These are phyloP conservation scores for Cucumis melo DNA, from an alignment of 306 rosid species.

Conservation along the genomic window DNA sequence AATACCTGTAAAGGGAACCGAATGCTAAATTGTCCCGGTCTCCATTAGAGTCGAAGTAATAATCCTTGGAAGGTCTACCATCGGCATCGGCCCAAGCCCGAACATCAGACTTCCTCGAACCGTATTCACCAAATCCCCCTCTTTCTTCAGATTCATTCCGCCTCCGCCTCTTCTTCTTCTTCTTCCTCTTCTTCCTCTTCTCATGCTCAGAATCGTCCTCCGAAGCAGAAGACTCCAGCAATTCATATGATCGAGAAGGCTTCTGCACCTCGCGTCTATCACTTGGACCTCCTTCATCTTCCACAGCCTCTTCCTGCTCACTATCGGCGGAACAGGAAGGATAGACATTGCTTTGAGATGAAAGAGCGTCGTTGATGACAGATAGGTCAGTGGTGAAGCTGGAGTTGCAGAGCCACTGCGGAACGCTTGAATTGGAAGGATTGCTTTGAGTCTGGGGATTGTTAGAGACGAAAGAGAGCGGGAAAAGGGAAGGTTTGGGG, in stretches of 20 bases:
- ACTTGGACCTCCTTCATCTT: constrained; percentile 8
- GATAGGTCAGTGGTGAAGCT: constrained; percentile 71
- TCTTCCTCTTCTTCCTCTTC: constrained; percentile 17
- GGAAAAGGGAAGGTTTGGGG: constrained; percentile 38
- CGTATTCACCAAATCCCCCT: constrained; percentile 25
- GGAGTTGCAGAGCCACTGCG: constrained; percentile 68
- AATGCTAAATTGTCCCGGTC: constrained; percentile 74
- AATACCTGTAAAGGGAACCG: constrained; percentile 61
- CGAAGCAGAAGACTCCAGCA: constrained; percentile 64
- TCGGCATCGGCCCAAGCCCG: constrained; percentile 66
- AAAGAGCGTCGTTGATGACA: constrained; percentile 29
- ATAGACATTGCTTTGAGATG: constrained; percentile 16
- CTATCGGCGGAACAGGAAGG: neutral
- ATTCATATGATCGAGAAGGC: constrained; percentile 28
- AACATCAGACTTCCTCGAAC: constrained; percentile 58
- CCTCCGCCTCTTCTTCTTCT: constrained; percentile 39
- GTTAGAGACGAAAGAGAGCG: constrained; percentile 23
- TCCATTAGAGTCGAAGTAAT: constrained; percentile 64
- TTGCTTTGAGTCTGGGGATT: constrained; percentile 9
- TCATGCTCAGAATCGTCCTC: constrained; percentile 18
- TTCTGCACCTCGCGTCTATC: constrained; percentile 9
- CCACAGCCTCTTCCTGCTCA: constrained; percentile 11
- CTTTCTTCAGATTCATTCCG: constrained; percentile 26
- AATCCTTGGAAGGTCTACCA: constrained; percentile 41
- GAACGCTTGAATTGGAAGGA: constrained; percentile 1